Base-by-base conservation (phyloP, 148 eudicot genomes). In the Amaranthus hypochondriacus region DNA sequence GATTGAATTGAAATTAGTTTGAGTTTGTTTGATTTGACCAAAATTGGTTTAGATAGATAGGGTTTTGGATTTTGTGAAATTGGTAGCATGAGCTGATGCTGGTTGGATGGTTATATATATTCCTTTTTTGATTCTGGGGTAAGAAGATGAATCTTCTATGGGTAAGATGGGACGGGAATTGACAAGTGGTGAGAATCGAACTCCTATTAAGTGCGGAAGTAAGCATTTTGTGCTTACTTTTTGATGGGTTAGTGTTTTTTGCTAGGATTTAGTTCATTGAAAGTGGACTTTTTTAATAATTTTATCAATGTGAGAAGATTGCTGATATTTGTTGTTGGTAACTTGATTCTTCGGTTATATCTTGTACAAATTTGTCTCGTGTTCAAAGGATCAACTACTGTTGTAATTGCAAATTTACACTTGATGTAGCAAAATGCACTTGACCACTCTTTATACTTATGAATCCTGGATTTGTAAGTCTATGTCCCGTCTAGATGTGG, bases 21-120 rank as follows among this genome's bases (percentile, higher is more conserved):
- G 21, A 48, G 15, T 61, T 39, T 44, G 9, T 4, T 68, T 21
- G 3, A 10, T 59, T 59, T 9, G 65, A 56, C 53, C 43, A 50
- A 72, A 57, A n/a, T 58, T 60, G 74, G 65, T 71, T 14, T 58
- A 58, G 14, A 42, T 4, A 53, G 59, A 15, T 51, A 12, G 15
- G 10, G 49, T 43, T 9, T 56, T 39, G 60, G 56, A 10, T 47
- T 56, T 43, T n/a, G 42, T 55, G 54, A 28, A 75, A 4, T 44
- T 73, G 52, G 42, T 63, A 55, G 4, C 18, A 56, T 10, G 47
- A 65, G 39, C 10, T 21, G 55, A 55, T 74, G 71, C 48, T 66
- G 7, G 46, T 14, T 64, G 4, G 76, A 49, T 48, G 50, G 14
- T 12, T 5, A 11, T 55, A 21, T 1, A 56, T 12, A n/a, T 72